Evolutionary conservation across 2,329 filamentous ascomycete genomes (phyloP).

Genomic region (Aspergillus latus): DNA sequence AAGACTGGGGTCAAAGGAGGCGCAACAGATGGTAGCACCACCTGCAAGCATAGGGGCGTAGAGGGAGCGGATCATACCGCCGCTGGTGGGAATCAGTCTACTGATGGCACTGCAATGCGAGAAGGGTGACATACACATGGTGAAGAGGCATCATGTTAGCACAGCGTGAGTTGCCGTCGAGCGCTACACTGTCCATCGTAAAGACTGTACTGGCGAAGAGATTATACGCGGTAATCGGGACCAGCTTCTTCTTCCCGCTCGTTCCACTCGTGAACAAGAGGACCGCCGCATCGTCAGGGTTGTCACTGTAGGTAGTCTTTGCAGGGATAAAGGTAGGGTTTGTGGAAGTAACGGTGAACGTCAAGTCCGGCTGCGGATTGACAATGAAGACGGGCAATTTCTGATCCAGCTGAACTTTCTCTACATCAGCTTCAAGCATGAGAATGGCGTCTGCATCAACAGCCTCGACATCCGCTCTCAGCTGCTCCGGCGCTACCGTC

Average conservation of each 20-base stretch:
- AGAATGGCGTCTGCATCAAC: conserved; percentile 50
- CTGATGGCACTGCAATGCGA: too few species aligned
- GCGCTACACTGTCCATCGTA: conserved; percentile 8
- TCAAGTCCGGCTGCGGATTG: conserved; percentile 3
- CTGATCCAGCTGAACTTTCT: background rate
- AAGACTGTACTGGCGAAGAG: conserved; percentile 54
- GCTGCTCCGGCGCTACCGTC: conserved; percentile 51
- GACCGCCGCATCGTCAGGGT: conserved; percentile 50
- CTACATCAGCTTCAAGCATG: conserved; percentile 37
- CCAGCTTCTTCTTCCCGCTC: conserved; percentile 59
- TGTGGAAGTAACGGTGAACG: background rate
- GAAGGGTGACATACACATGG: conserved; percentile 48
- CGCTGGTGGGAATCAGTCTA: conserved; percentile 30
- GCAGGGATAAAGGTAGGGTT: conserved; percentile 25
- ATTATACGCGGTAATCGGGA: conserved; percentile 54
- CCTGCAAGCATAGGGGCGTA: conserved; percentile 57
- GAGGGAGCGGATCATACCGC: conserved; percentile 56
- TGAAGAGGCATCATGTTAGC: conserved; percentile 62
- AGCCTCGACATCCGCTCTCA: conserved; percentile 52
- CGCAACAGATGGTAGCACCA: conserved; percentile 56
- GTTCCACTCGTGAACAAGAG: conserved; percentile 60
- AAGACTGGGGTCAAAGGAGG: conserved; percentile 54
- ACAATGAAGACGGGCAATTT: background rate
- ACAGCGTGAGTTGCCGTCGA: conserved; percentile 37
- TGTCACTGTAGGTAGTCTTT: conserved; percentile 31